phyloP scores from a whole-genome alignment of 1,284 basidiomycete genomes.

The Coniferiporia weirii region DNA sequence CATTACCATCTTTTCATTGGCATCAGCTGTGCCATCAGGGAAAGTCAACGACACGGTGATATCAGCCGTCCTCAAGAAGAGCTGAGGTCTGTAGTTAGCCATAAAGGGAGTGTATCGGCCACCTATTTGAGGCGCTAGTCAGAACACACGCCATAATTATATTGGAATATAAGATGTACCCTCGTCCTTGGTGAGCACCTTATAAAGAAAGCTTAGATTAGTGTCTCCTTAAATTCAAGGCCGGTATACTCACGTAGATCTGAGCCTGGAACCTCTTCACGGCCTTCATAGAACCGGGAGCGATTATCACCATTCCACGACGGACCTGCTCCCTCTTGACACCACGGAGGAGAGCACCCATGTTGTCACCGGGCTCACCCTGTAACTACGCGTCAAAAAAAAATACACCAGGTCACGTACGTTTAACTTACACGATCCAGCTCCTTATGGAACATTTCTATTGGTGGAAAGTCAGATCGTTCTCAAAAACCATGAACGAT shows the following conservation, averaged over 20 bases:
- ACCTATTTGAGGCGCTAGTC: slow-evolving; percentile 30
- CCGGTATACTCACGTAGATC: slow-evolving; percentile 62
- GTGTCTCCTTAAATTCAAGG: background rate
- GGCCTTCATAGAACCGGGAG: slow-evolving; percentile 91
- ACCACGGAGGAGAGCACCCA: slow-evolving; percentile 96
- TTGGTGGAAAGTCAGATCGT: slow-evolving; percentile 3
- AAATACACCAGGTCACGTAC: background rate
- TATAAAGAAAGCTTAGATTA: slow-evolving; percentile 10
- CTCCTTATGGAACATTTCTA: slow-evolving; percentile 99
- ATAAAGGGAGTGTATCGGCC: slow-evolving; percentile 98
- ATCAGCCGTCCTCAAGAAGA: slow-evolving; percentile 96
- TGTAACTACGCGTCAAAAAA: slow-evolving; percentile 25
- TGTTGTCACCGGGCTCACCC: slow-evolving; percentile 99
- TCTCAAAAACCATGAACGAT: background rate
- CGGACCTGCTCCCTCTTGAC: slow-evolving; percentile 95
- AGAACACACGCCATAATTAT: background rate
- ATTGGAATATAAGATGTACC: slow-evolving; percentile 28
- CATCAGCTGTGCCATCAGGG: slow-evolving; percentile 76
- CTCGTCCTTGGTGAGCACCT: slow-evolving; percentile 95
- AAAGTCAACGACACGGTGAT: slow-evolving; percentile 85
- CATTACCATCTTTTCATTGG: slow-evolving; percentile 92
- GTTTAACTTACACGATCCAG: slow-evolving; percentile 71
- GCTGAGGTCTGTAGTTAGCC: slow-evolving; percentile 93
- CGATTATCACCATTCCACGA: slow-evolving; percentile 89
- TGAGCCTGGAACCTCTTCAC: slow-evolving; percentile 93